Evolutionary conservation across 2,329 filamentous ascomycete genomes (phyloP).

Genomic region (Penicillium nordicum): DNA sequence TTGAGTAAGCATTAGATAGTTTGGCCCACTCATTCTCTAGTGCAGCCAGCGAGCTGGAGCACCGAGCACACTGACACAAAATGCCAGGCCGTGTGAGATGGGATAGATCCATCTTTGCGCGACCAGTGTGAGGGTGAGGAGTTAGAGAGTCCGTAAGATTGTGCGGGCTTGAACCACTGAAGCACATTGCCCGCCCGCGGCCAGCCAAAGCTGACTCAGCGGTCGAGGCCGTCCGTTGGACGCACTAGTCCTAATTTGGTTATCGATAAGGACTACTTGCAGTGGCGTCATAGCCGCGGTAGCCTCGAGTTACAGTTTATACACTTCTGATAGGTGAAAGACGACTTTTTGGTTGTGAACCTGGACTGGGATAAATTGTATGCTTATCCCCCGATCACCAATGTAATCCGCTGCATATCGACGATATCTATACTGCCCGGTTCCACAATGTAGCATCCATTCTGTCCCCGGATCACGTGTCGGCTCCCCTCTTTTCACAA

Average conservation of each 20-base stretch:
- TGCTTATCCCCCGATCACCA: background rate
- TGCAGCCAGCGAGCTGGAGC: conserved; percentile 41
- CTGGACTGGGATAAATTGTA: background rate
- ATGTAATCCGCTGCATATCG: background rate
- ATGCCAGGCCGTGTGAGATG: conserved; percentile 37
- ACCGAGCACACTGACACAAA: conserved; percentile 37
- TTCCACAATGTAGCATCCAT: background rate
- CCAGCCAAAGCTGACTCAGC: conserved; percentile 31
- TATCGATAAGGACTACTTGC: conserved; percentile 20
- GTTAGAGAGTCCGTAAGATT: conserved; percentile 12
- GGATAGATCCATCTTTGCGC: conserved; percentile 33
- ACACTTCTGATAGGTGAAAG: background rate
- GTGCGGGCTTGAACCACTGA: conserved; percentile 17
- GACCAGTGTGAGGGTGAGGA: conserved; percentile 7
- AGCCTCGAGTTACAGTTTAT: background rate
- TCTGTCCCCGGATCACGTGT: conserved; percentile 5
- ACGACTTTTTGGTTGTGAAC: background rate
- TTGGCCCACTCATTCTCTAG: conserved; percentile 43
- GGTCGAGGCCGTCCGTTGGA: conserved; percentile 14
- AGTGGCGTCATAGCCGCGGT: background rate
- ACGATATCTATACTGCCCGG: background rate
- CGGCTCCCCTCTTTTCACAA: conserved; percentile 7
- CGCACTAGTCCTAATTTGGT: conserved; percentile 17
- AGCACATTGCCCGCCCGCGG: background rate
- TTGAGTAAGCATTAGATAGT: conserved; percentile 37